A percentile compares a stretch with the other conserved stretches of the same genome.
Evolutionary conservation across 495 filamentous ascomycete species (phyloP).

Genomic region (Parathielavia hyrcaniae): DNA sequence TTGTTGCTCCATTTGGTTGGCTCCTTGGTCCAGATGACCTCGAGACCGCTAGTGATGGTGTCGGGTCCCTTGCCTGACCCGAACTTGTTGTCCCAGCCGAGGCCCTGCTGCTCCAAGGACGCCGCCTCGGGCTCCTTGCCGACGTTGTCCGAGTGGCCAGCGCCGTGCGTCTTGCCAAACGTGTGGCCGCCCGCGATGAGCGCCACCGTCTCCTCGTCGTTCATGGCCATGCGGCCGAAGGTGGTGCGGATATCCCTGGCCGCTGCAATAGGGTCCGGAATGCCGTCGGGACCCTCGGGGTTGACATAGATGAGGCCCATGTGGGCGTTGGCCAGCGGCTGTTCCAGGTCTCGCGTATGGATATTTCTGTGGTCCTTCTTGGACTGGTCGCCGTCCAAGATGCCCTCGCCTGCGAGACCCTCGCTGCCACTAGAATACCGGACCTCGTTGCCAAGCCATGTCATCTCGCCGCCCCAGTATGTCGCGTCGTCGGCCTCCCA

Average conservation of each 20-base stretch:
- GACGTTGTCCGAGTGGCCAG: constrained; percentile 51
- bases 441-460: constrained; percentile 63
- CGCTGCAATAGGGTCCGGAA: constrained; percentile 59
- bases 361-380: constrained; percentile 46
- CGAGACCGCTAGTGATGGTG: constrained; percentile 65
- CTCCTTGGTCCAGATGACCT: constrained; percentile 67
- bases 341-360: constrained; percentile 55
- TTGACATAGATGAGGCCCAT: constrained; percentile 77
- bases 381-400: constrained; percentile 44
- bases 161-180: constrained; percentile 72
- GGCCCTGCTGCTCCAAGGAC: constrained; percentile 54
- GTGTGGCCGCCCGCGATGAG: constrained; percentile 69
- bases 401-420: constrained; percentile 40
- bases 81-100: constrained; percentile 60
- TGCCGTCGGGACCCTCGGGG: constrained; percentile 66
- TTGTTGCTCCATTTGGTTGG: constrained; percentile 62
- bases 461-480: constrained; percentile 69
- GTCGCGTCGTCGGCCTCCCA: constrained; percentile 67
- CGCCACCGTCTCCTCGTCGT: constrained; percentile 69
- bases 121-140: constrained; percentile 60
- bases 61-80: constrained; percentile 55
- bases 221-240: constrained; percentile 71
- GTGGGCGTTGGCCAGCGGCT: constrained; percentile 57
- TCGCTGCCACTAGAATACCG: constrained; percentile 51
- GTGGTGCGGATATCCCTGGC: constrained; percentile 63